A percentile compares a stretch with the other conserved stretches of the same genome.
Evolutionary conservation across 768 basidiomycete species (phyloP).

Genomic region (Suillus alpinus): DNA sequence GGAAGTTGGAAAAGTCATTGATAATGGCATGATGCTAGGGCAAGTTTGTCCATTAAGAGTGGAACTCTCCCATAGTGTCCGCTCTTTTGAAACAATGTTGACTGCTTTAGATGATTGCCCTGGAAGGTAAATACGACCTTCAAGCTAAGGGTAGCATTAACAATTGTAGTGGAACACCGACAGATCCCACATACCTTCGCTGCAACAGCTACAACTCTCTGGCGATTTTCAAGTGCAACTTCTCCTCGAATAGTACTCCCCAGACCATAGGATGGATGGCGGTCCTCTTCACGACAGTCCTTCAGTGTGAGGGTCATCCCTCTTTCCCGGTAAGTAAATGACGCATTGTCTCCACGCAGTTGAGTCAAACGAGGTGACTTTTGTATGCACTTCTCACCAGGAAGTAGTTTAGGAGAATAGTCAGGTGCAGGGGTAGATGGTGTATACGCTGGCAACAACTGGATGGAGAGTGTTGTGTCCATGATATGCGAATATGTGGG

Average conservation of each 20-base stretch:
- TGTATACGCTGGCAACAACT: constrained; percentile 50
- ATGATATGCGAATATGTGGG: background rate
- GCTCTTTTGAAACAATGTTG: constrained; percentile 24
- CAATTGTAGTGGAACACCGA: background rate
- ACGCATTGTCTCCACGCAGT: constrained; percentile 14
- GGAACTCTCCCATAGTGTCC: constrained; percentile 19
- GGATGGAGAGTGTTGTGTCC: constrained; percentile 9
- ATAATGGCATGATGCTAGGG: constrained; percentile 29
- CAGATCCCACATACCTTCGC: constrained; percentile 21
- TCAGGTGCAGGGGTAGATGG: constrained; percentile 51
- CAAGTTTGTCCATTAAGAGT: constrained; percentile 15
- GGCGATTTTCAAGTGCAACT: constrained; percentile 24
- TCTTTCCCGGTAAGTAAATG: constrained; percentile 30
- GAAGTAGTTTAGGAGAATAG: constrained; percentile 54
- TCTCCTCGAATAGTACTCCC: constrained; percentile 29
- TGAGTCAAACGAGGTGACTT: constrained; percentile 34
- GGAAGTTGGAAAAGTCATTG: constrained; percentile 25
- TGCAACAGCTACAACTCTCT: constrained; percentile 23
- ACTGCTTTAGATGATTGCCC: constrained; percentile 8
- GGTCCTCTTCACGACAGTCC: constrained; percentile 30
- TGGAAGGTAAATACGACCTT: constrained; percentile 22
- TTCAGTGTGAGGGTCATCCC: constrained; percentile 28
- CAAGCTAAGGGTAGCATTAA: constrained; percentile 17
- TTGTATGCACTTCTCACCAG: constrained; percentile 53
- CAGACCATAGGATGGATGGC: constrained; percentile 27